Percentiles rank a stretch among this genome's conserved stretches.
These are phyloP conservation scores for Jaapia argillacea DNA, from an alignment of 768 basidiomycete genomes.

Conservation along the genomic window DNA sequence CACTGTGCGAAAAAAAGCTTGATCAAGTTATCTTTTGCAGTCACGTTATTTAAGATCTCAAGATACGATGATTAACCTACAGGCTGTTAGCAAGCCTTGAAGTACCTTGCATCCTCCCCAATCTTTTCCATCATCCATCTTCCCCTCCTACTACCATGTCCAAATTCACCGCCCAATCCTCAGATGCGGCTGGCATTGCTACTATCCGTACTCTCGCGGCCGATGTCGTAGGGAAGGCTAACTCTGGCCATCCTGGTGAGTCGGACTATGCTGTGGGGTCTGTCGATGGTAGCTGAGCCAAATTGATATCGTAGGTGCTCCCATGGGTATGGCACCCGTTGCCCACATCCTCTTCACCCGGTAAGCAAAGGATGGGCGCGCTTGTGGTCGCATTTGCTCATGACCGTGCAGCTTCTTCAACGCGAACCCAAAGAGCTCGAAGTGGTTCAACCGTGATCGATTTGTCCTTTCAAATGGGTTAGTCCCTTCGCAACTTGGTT, in stretches of 20 bases:
- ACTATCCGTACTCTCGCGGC: slow-evolving; percentile 72
- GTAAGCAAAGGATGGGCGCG: slow-evolving; percentile 24
- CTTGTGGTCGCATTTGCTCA: background rate
- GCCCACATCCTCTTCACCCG: slow-evolving; percentile 74
- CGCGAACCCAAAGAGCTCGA: slow-evolving; percentile 79
- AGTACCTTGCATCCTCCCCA: no score
- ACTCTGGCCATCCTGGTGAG: slow-evolving; percentile 88
- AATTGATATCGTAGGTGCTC: slow-evolving; percentile 49
- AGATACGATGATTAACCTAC: no score
- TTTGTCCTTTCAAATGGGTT: slow-evolving; percentile 95
- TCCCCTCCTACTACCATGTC: slow-evolving; percentile 23
- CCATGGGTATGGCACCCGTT: slow-evolving; percentile 87
- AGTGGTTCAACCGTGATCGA: slow-evolving; percentile 95
- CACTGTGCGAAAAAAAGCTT: no score
- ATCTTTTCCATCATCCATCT: no score
- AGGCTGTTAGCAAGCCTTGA: no score
- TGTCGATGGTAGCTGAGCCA: background rate
- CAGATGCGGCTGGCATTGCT: slow-evolving; percentile 53
- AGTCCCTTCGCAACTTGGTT: slow-evolving; percentile 83
- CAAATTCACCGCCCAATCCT: slow-evolving; percentile 21
- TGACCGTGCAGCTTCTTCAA: slow-evolving; percentile 57
- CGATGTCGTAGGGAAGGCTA: slow-evolving; percentile 75
- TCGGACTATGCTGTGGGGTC: background rate
- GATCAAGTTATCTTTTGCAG: no score
- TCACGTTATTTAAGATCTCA: no score